phyloP scores from a whole-genome alignment of 192 early-diverging fungal species.

The Mortierella alpina region DNA sequence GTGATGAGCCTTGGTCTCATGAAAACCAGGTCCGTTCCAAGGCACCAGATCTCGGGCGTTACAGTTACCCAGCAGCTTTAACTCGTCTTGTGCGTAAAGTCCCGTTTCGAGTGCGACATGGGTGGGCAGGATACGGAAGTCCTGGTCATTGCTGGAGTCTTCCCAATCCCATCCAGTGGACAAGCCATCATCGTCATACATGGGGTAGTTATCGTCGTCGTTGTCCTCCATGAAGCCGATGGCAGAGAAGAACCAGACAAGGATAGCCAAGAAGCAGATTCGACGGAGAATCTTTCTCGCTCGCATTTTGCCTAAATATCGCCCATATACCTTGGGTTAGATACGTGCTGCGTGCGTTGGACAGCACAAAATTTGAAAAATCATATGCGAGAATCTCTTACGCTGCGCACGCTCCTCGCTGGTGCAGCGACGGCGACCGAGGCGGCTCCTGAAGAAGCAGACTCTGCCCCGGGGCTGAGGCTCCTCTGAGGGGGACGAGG shows the following conservation, averaged over 20 bases:
- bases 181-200: not conserved
- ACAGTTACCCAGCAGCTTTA: not conserved
- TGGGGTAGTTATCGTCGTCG: not conserved
- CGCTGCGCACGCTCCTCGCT: slow-evolving; percentile 27
- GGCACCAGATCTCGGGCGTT: slow-evolving; percentile 15
- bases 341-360: not conserved
- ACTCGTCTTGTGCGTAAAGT: not conserved
- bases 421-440: slow-evolving; percentile 23
- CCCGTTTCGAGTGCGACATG: not conserved
- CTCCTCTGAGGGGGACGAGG: not conserved
- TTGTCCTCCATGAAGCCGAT: slow-evolving; percentile 12
- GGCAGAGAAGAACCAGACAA: slow-evolving; percentile 10
- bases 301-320: slow-evolving; percentile 28
- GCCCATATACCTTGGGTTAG: not conserved
- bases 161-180: too few relatives aligned
- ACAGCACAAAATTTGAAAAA: not conserved
- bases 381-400: not conserved
- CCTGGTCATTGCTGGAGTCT: not conserved
- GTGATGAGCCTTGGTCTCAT: slow-evolving; percentile 2
- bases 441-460: slow-evolving; percentile 1
- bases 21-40: slow-evolving; percentile 17
- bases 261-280: slow-evolving; percentile 1
- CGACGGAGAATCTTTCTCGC: slow-evolving; percentile 23
- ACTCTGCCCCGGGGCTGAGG: not conserved
- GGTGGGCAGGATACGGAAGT: not conserved